Conservation (phyloP, 1,284 basidiomycete genomes). For the Melampsora larici-populina region DNA sequence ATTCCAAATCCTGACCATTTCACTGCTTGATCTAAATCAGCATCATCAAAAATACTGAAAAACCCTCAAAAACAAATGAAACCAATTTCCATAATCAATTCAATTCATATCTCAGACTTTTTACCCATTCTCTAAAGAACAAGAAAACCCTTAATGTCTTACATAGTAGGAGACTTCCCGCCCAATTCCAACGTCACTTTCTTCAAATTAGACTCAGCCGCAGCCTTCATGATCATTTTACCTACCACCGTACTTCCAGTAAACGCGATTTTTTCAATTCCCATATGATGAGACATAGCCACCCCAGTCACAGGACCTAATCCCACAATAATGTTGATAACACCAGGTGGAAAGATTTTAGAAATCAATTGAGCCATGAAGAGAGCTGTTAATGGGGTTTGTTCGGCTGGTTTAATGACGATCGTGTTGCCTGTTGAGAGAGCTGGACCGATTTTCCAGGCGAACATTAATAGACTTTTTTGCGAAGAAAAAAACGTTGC, state of each 20-base stretch:
- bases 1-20: constrained; percentile 77
- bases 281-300: constrained; percentile 68
- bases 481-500: neutral
- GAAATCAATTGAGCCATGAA: constrained; percentile 54
- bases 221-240: constrained; percentile 75
- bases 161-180: constrained; percentile 78
- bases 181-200: constrained; percentile 90
- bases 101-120: neutral
- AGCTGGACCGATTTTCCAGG: constrained; percentile 78
- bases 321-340: constrained; percentile 73
- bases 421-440: constrained; percentile 78
- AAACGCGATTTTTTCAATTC: constrained; percentile 62
- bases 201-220: constrained; percentile 81
- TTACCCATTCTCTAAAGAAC: neutral
- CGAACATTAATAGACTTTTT: constrained; percentile 64
- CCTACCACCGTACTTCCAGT: constrained; percentile 71
- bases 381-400: constrained; percentile 77
- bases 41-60: constrained; percentile 56
- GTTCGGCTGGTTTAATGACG: constrained; percentile 83
- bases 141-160: too few species aligned
- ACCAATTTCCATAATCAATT: too few species aligned
- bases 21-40: constrained; percentile 69
- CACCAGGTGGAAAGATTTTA: constrained; percentile 85
- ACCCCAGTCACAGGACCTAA: constrained; percentile 79
- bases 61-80: too few species aligned